Percentiles rank a stretch among this genome's conserved stretches.
These are phyloP conservation scores for Malus fusca DNA, from an alignment of 306 rosid species.

Conservation along the genomic window DNA sequence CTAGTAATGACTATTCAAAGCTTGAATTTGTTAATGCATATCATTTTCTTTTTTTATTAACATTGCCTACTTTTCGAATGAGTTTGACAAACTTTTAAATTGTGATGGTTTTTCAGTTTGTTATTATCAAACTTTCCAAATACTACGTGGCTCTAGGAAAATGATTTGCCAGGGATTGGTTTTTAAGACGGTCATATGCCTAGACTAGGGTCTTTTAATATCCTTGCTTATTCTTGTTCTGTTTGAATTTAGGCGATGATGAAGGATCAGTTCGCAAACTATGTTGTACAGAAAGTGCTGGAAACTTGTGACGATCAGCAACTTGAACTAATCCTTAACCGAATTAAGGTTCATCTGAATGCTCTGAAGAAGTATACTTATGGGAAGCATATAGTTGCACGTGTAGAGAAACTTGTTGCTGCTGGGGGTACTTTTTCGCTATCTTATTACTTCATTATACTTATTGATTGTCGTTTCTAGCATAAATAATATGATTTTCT, in stretches of 20 bases:
- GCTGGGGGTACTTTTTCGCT: constrained; percentile 38
- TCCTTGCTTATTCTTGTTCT: background rate
- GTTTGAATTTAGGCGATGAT: constrained; percentile 42
- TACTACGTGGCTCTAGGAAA: background rate
- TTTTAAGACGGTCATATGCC: background rate
- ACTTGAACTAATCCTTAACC: constrained; percentile 52
- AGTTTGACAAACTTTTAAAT: background rate
- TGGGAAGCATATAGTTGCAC: constrained; percentile 61
- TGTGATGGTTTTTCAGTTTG: background rate
- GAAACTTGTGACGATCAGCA: constrained; percentile 64
- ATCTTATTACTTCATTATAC: background rate
- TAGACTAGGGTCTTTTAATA: background rate
- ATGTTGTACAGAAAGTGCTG: constrained; percentile 56
- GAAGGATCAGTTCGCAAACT: constrained; percentile 61
- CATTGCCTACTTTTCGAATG: background rate
- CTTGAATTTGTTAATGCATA: background rate
- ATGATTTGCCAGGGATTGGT: background rate
- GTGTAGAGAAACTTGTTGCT: constrained; percentile 59
- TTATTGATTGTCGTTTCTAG: background rate
- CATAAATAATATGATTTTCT: background rate
- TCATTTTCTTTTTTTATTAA: background rate
- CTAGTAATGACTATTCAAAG: background rate
- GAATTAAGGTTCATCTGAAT: constrained; percentile 52
- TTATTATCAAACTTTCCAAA: background rate
- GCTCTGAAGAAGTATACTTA: constrained; percentile 59